A percentile compares a stretch with the other conserved stretches of the same genome.
Conservation (phyloP, 1,284 basidiomycete genomes). For the Megacollybia platyphylla region DNA sequence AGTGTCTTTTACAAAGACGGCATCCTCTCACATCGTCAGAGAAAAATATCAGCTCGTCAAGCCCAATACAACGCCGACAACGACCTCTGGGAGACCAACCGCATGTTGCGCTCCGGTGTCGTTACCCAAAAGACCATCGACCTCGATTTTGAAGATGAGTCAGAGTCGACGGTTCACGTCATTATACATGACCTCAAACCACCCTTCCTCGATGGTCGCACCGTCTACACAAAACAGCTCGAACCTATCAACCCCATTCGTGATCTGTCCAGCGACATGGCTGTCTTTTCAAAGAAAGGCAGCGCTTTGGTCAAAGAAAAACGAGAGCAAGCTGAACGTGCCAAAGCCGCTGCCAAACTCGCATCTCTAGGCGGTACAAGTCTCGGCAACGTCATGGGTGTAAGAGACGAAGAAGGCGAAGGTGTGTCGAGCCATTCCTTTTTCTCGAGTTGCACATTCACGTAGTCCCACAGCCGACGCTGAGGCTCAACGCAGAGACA, state of each 20-base stretch:
- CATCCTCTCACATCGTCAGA: conserved; percentile 23
- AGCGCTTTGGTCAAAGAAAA: conserved; percentile 90
- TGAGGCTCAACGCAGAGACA: conserved; percentile 34
- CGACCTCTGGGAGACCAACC: conserved; percentile 96
- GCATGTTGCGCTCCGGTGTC: conserved; percentile 92
- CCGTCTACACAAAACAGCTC: conserved; percentile 92
- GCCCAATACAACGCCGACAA: conserved; percentile 98
- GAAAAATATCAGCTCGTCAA: conserved; percentile 82
- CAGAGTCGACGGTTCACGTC: conserved; percentile 92
- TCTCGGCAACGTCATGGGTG: conserved; percentile 95
- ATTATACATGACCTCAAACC: conserved; percentile 96
- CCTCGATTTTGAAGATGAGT: conserved; percentile 86
- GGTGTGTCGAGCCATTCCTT: conserved; percentile 34
- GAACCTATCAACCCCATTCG: conserved; percentile 96
- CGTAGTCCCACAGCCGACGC: conserved; percentile 56
- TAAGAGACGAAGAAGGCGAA: conserved; percentile 88
- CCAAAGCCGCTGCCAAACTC: conserved; percentile 91
- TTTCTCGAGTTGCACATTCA: conserved; percentile 63
- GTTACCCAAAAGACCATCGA: conserved; percentile 80
- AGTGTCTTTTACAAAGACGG: conserved; percentile 12
- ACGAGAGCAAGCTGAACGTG: conserved; percentile 89
- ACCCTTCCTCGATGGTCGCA: conserved; percentile 94
- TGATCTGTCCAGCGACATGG: conserved; percentile 91
- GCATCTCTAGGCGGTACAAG: conserved; percentile 87
- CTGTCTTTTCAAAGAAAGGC: conserved; percentile 92